Evolutionary conservation across 495 filamentous ascomycete genomes (phyloP).

Genomic region (Aspergillus saccharolyticus): DNA sequence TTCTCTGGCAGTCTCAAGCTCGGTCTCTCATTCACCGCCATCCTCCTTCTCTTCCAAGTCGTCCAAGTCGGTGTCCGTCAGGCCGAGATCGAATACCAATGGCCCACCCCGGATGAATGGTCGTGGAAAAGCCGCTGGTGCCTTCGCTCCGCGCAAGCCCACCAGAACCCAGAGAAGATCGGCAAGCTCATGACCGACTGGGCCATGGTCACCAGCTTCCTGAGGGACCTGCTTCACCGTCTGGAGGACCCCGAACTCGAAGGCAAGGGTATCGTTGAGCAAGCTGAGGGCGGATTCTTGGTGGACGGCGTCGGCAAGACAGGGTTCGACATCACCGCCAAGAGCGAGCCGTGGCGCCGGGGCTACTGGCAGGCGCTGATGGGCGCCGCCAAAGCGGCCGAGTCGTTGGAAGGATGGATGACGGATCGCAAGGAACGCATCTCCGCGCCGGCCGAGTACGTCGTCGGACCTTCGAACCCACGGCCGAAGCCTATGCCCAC

Average conservation of each 20-base stretch:
- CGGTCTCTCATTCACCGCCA: slow-evolving; percentile 49
- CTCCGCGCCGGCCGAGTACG: slow-evolving; percentile 61
- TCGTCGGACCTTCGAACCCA: slow-evolving; percentile 79
- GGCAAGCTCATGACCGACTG: slow-evolving; percentile 56
- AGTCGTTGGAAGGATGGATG: slow-evolving; percentile 74
- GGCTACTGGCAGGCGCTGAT: slow-evolving; percentile 80
- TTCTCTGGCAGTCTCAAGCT: slow-evolving; percentile 56
- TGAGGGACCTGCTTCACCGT: slow-evolving; percentile 49
- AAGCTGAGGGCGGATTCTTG: slow-evolving; percentile 51
- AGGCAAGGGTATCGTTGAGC: slow-evolving; percentile 56
- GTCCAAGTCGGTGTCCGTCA: slow-evolving; percentile 56
- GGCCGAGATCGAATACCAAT: slow-evolving; percentile 65
- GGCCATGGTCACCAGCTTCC: slow-evolving; percentile 52
- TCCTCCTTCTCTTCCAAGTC: slow-evolving; percentile 46
- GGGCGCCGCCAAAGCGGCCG: slow-evolving; percentile 66
- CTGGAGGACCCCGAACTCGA: slow-evolving; percentile 62
- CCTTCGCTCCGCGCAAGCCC: slow-evolving; percentile 52
- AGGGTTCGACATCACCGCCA: slow-evolving; percentile 65
- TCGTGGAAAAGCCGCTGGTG: slow-evolving; percentile 54
- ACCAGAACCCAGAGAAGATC: slow-evolving; percentile 49
- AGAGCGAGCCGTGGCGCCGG: slow-evolving; percentile 73
- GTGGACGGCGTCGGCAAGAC: slow-evolving; percentile 52
- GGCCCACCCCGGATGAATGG: slow-evolving; percentile 75
- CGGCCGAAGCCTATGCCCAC: slow-evolving; percentile 65
- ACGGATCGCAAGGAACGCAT: slow-evolving; percentile 59